Evolutionary conservation across 257 asterid species (phyloP).

Genomic region (Orobanche coerulescens): DNA sequence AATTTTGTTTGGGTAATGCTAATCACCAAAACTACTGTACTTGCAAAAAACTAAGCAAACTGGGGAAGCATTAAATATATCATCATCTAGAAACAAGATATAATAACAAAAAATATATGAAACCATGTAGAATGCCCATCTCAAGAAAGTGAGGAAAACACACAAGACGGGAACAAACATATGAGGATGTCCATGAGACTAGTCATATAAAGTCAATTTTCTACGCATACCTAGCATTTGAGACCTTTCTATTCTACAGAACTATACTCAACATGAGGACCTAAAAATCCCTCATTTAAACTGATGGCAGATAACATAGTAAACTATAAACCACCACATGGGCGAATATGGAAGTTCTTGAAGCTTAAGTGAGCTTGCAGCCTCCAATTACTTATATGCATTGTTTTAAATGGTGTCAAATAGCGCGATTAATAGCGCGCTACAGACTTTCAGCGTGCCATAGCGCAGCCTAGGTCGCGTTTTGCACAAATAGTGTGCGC

Average conservation of each 20-base stretch:
- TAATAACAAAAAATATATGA: not conserved
- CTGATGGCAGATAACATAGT: not conserved
- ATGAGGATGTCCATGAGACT: slow-evolving; percentile 3
- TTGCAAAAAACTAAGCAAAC: not conserved
- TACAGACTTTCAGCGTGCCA: too few relatives aligned
- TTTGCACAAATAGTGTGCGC: too few relatives aligned
- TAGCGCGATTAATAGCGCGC: too few relatives aligned
- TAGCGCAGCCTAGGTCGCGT: too few relatives aligned
- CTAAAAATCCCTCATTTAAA: not conserved
- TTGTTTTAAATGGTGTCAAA: too few relatives aligned
- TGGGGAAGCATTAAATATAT: slow-evolving; percentile 1
- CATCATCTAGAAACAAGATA: not conserved
- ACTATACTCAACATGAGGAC: not conserved
- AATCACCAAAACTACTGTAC: not conserved
- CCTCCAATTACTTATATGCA: not conserved
- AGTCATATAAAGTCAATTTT: not conserved
- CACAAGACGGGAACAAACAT: not conserved
- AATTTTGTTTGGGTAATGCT: not conserved
- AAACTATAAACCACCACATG: not conserved
- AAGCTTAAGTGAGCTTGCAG: slow-evolving; percentile 12
- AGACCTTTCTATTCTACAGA: not conserved
- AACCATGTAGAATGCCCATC: not conserved
- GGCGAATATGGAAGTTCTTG: not conserved
- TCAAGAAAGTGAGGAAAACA: slow-evolving; percentile 11
- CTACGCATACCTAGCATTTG: not conserved